These are phyloP conservation scores for Fusarium coicis DNA, from an alignment of 2,329 filamentous ascomycete genomes.

Conservation along the genomic window DNA sequence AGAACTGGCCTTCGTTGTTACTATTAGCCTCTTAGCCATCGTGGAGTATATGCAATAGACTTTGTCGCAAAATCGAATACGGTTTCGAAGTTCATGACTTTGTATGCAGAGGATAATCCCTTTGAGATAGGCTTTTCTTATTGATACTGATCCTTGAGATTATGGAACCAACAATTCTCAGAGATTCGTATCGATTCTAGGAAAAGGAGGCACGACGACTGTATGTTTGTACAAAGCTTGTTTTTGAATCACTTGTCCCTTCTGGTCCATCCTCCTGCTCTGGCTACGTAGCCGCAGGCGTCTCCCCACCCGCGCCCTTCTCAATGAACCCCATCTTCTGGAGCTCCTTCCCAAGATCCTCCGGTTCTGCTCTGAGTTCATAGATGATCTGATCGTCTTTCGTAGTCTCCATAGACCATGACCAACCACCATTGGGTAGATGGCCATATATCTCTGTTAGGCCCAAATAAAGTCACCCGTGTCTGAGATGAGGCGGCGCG, in stretches of 20 bases:
- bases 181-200: no score
- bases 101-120: background rate
- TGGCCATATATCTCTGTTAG: background rate
- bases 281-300: background rate
- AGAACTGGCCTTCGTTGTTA: rapidly evolving
- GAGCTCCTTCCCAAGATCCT: background rate
- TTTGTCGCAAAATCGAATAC: rapidly evolving
- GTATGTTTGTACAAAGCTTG: no score
- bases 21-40: rapidly evolving
- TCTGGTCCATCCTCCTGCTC: background rate
- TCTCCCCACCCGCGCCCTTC: background rate
- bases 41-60: rapidly evolving
- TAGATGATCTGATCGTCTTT: background rate
- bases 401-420: background rate
- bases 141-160: background rate
- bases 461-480: background rate
- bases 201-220: no score
- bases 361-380: background rate
- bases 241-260: background rate
- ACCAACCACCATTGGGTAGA: background rate
- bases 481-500: background rate
- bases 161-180: rapidly evolving
- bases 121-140: no score
- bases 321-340: background rate
- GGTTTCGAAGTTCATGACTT: rapidly evolving